Evolutionary conservation across 2,329 filamentous ascomycete genomes (phyloP), one percentile per base, ranked within the genome.

Genomic region (Coniochaeta hoffmannii): DNA sequence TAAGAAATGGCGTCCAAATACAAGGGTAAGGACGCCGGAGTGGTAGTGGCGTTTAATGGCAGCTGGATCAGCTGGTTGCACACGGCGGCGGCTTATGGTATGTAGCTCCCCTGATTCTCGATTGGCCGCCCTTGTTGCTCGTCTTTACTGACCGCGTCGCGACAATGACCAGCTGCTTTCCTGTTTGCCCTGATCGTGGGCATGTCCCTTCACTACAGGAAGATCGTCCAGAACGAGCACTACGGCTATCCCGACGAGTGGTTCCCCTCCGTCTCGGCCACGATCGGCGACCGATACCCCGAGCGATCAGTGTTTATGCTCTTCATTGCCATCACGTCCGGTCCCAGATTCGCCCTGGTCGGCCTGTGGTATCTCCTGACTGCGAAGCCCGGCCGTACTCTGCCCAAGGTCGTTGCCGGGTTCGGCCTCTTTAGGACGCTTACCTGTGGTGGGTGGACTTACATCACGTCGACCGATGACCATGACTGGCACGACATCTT

Each of bases 401-500:
- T 97, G 15, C 90, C 95, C 17, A 91, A 90, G 68, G 86, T 94
- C 59, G 80, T 97, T 58, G 87, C 87, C 49, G 80, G 81, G 38
- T 86, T 89, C 64, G 94, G 94, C 55, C 62, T 97, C 53, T 87
- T 97, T 66, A 85, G 94, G 64, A 97, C 93, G 10, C 74, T 97
- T 57, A 96, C 91, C 4, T 99, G 94, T 67, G 94, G 93, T 64
- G 94, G 94, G 57, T 99, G 94, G 93, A 97, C 94, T 54, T 99
- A 97, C 71, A 86, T 99, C 59, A 99, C 94, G 26, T 97, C 94
- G 59, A 99, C 94, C 44, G 94, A 99, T 69, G 90, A 97, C 69
- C 94, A 99, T 71, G 86, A 96, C 72, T 97, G 91, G 92, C 94
- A 99, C 70, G 94, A 99, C 67, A 93, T 97, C 60, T 93, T 99